phyloP scores from a whole-genome alignment of 2,329 filamentous ascomycete species.

The Coniochaeta hoffmannii region DNA sequence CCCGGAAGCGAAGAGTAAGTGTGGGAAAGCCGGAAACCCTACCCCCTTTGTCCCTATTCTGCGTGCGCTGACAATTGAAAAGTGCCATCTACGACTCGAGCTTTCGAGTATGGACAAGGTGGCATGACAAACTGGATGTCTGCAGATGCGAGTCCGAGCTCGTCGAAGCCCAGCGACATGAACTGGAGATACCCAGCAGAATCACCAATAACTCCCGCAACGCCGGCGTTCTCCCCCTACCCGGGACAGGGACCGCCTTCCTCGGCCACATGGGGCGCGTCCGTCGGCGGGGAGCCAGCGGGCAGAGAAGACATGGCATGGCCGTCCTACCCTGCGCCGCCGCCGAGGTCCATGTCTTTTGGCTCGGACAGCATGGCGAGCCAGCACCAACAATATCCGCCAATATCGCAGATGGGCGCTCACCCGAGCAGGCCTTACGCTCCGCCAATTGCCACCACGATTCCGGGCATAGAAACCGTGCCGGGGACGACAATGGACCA shows the following conservation, averaged over 20 bases:
- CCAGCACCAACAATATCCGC: conserved; percentile 32
- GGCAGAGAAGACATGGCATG: conserved; percentile 38
- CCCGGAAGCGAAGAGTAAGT: conserved; percentile 37
- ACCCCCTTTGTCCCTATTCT: not conserved
- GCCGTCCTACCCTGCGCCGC: conserved; percentile 31
- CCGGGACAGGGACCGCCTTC: conserved; percentile 29
- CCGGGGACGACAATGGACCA: conserved; percentile 25
- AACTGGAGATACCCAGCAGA: conserved; percentile 46
- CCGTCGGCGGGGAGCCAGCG: conserved; percentile 28
- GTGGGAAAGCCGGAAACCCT: not conserved
- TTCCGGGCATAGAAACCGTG: conserved; percentile 27
- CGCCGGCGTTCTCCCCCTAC: conserved; percentile 43
- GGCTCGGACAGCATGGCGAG: conserved; percentile 31
- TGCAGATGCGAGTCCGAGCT: conserved; percentile 29
- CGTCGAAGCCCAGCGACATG: conserved; percentile 35
- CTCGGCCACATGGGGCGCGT: conserved; percentile 32
- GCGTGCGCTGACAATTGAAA: conserved; percentile 16
- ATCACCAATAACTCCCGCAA: conserved; percentile 40
- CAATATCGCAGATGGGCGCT: conserved; percentile 26
- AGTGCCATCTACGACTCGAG: conserved; percentile 22
- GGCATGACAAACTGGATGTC: conserved; percentile 36
- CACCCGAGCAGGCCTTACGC: conserved; percentile 28
- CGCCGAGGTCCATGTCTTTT: conserved; percentile 40
- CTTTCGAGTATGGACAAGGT: conserved; percentile 32
- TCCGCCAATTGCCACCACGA: conserved; percentile 27